Conservation (phyloP, 805 yeast genomes). For the Brettanomyces naardenensis region DNA sequence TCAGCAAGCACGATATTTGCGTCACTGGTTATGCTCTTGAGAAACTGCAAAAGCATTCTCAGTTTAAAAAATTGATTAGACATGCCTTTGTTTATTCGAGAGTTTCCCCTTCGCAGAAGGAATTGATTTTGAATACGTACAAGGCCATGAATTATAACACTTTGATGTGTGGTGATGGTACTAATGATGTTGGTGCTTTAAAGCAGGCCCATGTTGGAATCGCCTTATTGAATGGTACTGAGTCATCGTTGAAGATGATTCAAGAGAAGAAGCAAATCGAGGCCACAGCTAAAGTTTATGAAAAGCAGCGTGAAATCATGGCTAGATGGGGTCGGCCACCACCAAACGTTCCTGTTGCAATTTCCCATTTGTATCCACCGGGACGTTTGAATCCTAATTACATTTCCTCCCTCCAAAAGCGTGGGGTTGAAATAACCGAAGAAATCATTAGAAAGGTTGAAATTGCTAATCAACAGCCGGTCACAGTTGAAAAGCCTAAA, state of each 20-base stretch:
- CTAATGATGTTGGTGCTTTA: conserved; percentile 99
- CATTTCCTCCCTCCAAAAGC: conserved; percentile 73
- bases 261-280: conserved; percentile 73
- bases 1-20: conserved; percentile 73
- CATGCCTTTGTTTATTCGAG: conserved; percentile 97
- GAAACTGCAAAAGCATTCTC: conserved; percentile 56
- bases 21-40: conserved; percentile 87
- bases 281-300: conserved; percentile 57
- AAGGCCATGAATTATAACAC: conserved; percentile 88
- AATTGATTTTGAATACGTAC: conserved; percentile 73
- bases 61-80: conserved; percentile 65
- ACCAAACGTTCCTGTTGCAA: conserved; percentile 75
- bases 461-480: conserved; percentile 30
- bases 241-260: conserved; percentile 82
- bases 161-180: conserved; percentile 99
- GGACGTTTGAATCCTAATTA: conserved; percentile 89
- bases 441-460: conserved; percentile 59
- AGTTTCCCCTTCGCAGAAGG: conserved; percentile 95
- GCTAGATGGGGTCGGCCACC: conserved; percentile 75
- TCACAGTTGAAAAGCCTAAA: conserved; percentile 21
- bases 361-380: conserved; percentile 95
- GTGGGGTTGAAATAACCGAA: conserved; percentile 72
- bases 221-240: conserved; percentile 96
- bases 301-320: conserved; percentile 77
- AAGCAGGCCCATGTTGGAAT: conserved; percentile 98